Percentiles rank a stretch among this genome's conserved stretches.
phyloP scores from a whole-genome alignment of 225 moss, liverwort and hornwort genomes.

The Sphagnum contortum region DNA sequence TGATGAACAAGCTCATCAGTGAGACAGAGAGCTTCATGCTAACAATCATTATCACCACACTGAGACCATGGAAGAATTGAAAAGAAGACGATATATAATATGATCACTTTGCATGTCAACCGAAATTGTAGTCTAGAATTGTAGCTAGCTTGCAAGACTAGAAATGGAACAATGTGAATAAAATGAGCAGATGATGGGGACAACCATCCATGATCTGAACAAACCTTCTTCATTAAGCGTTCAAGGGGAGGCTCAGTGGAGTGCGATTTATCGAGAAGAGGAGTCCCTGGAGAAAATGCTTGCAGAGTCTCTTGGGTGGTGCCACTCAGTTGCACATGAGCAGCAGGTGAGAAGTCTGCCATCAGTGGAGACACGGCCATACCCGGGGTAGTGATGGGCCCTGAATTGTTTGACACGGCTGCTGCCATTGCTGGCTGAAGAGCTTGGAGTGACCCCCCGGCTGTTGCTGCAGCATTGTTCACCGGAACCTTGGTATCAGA shows the following conservation, averaged over 20 bases:
- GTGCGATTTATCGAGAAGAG: constrained; percentile 62
- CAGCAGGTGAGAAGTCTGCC: constrained; percentile 61
- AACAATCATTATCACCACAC: no score
- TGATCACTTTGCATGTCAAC: no score
- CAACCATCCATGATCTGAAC: background rate
- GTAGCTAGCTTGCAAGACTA: no score
- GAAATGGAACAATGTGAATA: no score
- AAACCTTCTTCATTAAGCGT: constrained; percentile 56
- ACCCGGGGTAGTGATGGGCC: constrained; percentile 77
- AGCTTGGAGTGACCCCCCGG: constrained; percentile 54
- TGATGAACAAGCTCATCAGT: no score
- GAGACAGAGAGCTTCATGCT: no score
- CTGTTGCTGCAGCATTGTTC: constrained; percentile 23
- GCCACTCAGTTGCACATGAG: constrained; percentile 10
- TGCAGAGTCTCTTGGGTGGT: constrained; percentile 64
- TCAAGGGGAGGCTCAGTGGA: constrained; percentile 56
- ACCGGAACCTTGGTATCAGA: constrained; percentile 40
- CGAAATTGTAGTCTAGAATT: no score
- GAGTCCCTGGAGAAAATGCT: constrained; percentile 84
- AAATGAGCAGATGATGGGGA: no score
- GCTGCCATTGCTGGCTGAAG: constrained; percentile 49
- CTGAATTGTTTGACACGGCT: constrained; percentile 20
- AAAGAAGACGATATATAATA: no score
- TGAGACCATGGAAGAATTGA: no score
- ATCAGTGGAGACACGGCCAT: constrained; percentile 78